Evolutionary conservation across 1,284 basidiomycete genomes (phyloP).

Genomic region (Tilletia indica): DNA sequence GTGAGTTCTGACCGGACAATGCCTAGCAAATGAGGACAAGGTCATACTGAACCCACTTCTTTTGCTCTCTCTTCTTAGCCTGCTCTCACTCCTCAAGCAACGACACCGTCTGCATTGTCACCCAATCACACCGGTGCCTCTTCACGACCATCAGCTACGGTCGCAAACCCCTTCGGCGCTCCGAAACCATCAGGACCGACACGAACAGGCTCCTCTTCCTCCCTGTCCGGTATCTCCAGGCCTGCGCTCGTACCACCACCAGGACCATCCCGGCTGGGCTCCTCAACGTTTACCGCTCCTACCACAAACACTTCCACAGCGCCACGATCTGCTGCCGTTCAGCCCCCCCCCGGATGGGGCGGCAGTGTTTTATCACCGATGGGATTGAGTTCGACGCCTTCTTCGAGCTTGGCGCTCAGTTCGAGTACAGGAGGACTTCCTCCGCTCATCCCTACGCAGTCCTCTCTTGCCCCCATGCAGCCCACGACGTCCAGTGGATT

Average conservation of each 20-base stretch:
- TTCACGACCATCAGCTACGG: not conserved
- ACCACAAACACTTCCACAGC: not conserved
- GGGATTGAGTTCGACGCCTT: slow-evolving; percentile 17
- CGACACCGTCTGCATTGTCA: slow-evolving; percentile 24
- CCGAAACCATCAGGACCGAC: slow-evolving; percentile 27
- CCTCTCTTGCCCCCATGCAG: not conserved
- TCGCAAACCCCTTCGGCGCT: too few species aligned
- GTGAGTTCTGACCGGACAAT: too few species aligned
- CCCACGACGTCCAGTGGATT: not conserved
- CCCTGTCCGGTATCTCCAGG: not conserved
- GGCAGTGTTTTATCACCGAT: slow-evolving; percentile 1
- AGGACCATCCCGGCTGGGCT: not conserved
- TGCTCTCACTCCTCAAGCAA: not conserved
- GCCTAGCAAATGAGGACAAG: not conserved
- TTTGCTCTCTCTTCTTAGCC: slow-evolving; percentile 20
- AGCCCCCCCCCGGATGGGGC: not conserved
- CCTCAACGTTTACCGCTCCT: not conserved
- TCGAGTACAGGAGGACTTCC: not conserved
- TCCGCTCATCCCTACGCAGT: slow-evolving; percentile 11
- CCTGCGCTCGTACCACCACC: slow-evolving; percentile 5
- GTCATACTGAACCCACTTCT: not conserved
- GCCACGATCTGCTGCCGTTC: not conserved
- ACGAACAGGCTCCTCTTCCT: not conserved
- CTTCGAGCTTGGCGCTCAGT: slow-evolving; percentile 1
- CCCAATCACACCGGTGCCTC: slow-evolving; percentile 30